These are phyloP conservation scores for Boletus rufocinnamomeus DNA, from an alignment of 768 basidiomycete species.

Conservation along the genomic window DNA sequence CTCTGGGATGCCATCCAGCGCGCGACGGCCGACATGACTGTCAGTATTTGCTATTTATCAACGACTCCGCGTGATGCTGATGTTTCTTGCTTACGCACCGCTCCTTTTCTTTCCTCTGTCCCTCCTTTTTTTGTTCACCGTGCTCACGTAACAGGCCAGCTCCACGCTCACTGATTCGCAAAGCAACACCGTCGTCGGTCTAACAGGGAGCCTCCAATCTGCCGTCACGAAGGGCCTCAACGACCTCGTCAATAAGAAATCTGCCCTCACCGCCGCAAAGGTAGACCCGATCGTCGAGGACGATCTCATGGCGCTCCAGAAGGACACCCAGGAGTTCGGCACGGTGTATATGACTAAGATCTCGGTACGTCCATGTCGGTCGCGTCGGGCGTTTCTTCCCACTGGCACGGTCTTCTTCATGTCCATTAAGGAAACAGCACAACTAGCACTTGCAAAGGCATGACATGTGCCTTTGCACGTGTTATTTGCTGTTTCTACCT, in stretches of 20 bases:
- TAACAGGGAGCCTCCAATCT: rapidly evolving
- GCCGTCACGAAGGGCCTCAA: not conserved
- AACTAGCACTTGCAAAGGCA: not conserved
- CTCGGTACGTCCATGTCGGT: not conserved
- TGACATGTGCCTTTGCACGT: no score
- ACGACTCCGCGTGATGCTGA: not conserved
- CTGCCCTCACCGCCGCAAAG: rapidly evolving
- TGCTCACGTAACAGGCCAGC: not conserved
- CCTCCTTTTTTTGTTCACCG: not conserved
- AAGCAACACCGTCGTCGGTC: rapidly evolving
- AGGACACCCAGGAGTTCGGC: not conserved
- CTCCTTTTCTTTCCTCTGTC: not conserved
- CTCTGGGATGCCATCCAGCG: rapidly evolving
- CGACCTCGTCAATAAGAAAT: not conserved
- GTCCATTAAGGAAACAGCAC: not conserved
- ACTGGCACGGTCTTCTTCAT: not conserved
- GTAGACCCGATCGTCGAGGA: not conserved
- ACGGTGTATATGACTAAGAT: not conserved
- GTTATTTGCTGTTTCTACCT: not conserved
- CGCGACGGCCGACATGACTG: not conserved
- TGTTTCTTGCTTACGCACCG: not conserved
- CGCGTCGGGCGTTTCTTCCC: no score
- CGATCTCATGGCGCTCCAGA: not conserved
- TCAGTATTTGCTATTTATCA: slow-evolving; percentile 2
- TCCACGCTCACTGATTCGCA: not conserved